Conservation (phyloP, 371 early-diverging fungal species). For the Apophysomyces elegans region DNA sequence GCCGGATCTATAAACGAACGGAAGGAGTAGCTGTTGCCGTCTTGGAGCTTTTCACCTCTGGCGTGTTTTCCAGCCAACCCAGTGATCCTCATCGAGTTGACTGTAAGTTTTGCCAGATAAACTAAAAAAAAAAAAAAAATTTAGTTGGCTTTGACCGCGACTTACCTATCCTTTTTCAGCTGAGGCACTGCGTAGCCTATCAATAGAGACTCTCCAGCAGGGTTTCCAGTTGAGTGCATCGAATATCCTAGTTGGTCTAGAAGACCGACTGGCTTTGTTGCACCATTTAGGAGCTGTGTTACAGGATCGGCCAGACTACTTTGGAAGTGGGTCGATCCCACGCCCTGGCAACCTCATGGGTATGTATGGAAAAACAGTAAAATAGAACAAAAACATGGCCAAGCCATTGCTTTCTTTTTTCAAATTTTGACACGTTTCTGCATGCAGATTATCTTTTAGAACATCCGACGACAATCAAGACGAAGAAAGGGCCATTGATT, state of each 20-base stretch:
- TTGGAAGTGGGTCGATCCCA: conserved; percentile 50
- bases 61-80: conserved; percentile 75
- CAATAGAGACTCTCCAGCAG: conserved; percentile 53
- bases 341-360: conserved; percentile 89
- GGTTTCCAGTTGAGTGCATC: conserved; percentile 80
- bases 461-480: conserved; percentile 51
- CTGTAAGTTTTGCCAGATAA: conserved; percentile 42
- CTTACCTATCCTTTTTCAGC: conserved; percentile 28
- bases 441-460: conserved; percentile 44
- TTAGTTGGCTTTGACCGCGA: neutral
- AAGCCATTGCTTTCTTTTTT: neutral
- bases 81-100: conserved; percentile 80
- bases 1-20: conserved; percentile 64
- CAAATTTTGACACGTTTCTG: too few relatives aligned
- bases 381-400: neutral
- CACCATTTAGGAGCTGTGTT: conserved; percentile 66
- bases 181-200: conserved; percentile 58
- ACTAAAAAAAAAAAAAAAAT: too few relatives aligned
- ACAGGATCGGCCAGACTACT: conserved; percentile 47
- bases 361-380: conserved; percentile 28
- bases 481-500: conserved; percentile 57
- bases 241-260: conserved; percentile 80
- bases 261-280: conserved; percentile 76
- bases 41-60: conserved; percentile 81
- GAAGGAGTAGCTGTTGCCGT: conserved; percentile 92